Evolutionary conservation across 148 eudicot species (phyloP).

Genomic region (Chenopodium suecicum): DNA sequence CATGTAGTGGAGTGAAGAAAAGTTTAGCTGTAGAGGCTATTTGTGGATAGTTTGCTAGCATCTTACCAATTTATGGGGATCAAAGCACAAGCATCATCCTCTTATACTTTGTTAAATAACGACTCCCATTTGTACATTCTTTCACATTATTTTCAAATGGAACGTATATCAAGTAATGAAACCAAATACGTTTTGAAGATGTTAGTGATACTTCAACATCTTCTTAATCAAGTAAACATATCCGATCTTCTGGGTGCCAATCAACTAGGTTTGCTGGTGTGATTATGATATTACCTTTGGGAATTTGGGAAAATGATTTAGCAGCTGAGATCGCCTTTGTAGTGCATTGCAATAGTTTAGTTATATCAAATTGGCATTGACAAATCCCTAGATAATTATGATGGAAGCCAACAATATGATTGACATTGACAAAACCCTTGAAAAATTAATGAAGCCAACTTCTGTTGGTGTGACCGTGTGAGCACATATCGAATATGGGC

Average conservation of each 20-base stretch:
- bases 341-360: too few relatives aligned
- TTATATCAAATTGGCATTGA: too few relatives aligned
- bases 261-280: background rate
- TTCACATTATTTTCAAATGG: background rate
- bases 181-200: background rate
- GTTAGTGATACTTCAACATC: background rate
- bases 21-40: conserved; percentile 79
- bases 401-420: background rate
- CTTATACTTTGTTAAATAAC: conserved; percentile 9
- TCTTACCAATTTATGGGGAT: background rate
- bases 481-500: background rate
- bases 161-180: background rate
- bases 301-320: too few relatives aligned
- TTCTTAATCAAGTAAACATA: background rate
- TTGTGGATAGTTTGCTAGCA: conserved; percentile 35
- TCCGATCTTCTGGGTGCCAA: background rate
- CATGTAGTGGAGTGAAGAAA: conserved; percentile 57
- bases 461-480: conserved; percentile 3
- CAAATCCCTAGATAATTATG: too few relatives aligned
- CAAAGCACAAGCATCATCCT: conserved; percentile 20
- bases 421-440: background rate
- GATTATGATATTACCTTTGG: too few relatives aligned
- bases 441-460: background rate
- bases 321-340: too few relatives aligned
- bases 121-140: conserved; percentile 1